phyloP scores from a whole-genome alignment of 1,284 basidiomycete genomes.

The Ganoderma lingzhi region DNA sequence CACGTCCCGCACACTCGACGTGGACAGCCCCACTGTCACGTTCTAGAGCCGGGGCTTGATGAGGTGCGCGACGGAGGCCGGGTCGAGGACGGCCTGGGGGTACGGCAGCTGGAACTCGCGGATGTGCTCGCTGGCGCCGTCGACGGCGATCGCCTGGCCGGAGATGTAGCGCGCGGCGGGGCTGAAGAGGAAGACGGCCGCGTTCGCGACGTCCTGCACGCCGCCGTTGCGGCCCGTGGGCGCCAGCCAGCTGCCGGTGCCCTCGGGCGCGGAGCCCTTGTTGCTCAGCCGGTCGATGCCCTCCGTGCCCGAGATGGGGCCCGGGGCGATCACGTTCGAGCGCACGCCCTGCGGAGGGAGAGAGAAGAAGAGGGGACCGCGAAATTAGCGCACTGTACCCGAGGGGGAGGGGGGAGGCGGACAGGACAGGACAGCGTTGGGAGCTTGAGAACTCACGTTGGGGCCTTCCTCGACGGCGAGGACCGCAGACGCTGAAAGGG shows the following conservation, averaged over 20 bases:
- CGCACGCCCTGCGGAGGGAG: slow-evolving; percentile 70
- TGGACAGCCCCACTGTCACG: no score
- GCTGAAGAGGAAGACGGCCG: slow-evolving; percentile 89
- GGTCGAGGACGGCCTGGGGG: slow-evolving; percentile 71
- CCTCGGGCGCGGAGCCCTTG: slow-evolving; percentile 13
- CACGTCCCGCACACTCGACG: no score
- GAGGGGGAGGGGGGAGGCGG: not conserved
- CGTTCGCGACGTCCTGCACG: slow-evolving; percentile 81
- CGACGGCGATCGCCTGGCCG: slow-evolving; percentile 75
- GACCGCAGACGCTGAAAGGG: slow-evolving; percentile 54
- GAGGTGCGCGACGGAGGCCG: slow-evolving; percentile 48
- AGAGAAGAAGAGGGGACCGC: not conserved
- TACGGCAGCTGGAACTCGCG: slow-evolving; percentile 64
- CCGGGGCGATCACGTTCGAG: slow-evolving; percentile 92
- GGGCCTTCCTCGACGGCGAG: slow-evolving; percentile 95
- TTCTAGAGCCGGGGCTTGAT: slow-evolving; percentile 53
- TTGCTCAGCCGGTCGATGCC: slow-evolving; percentile 59
- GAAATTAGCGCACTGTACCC: not conserved
- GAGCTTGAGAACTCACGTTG: slow-evolving; percentile 45
- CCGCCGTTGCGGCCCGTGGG: slow-evolving; percentile 76
- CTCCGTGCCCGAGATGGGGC: slow-evolving; percentile 86
- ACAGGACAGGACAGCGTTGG: not conserved
- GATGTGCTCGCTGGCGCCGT: slow-evolving; percentile 71
- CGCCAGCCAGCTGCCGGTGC: slow-evolving; percentile 41
- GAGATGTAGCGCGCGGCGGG: slow-evolving; percentile 86